These are phyloP conservation scores for Allomyces javanicus DNA, from an alignment of 192 early-diverging fungal species.

Conservation along the genomic window DNA sequence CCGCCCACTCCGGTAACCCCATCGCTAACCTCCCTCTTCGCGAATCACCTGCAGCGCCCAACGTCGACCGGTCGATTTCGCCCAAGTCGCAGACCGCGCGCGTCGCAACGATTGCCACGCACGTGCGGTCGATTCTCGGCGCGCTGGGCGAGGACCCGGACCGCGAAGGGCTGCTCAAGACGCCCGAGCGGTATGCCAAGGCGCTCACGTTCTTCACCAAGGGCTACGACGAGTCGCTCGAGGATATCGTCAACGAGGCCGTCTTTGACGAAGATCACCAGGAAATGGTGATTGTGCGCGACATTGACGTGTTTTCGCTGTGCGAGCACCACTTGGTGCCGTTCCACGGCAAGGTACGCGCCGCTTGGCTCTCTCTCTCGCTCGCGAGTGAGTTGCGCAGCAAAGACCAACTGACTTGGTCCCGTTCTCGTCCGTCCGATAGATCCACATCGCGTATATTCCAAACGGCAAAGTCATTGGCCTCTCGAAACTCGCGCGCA, in stretches of 20 bases:
- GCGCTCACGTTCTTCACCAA: constrained; percentile 95
- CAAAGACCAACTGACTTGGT: too few species aligned
- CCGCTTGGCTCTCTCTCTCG: not conserved
- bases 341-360: constrained; percentile 74
- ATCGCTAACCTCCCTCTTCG: too few species aligned
- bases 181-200: constrained; percentile 89
- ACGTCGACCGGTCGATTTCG: not conserved
- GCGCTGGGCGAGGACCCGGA: constrained; percentile 87
- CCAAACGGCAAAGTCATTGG: constrained; percentile 88
- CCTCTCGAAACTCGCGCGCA: constrained; percentile 85
- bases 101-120: constrained; percentile 54
- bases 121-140: constrained; percentile 71
- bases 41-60: not conserved
- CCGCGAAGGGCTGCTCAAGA: constrained; percentile 85
- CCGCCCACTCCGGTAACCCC: too few species aligned
- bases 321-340: constrained; percentile 99
- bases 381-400: too few species aligned
- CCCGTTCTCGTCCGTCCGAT: too few species aligned
- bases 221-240: constrained; percentile 71
- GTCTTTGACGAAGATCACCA: constrained; percentile 99
- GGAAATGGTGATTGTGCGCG: constrained; percentile 99
- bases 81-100: constrained; percentile 12
- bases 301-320: constrained; percentile 87
- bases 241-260: constrained; percentile 79
- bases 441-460: constrained; percentile 91